A percentile compares a stretch with the other conserved stretches of the same genome.
phyloP scores from a whole-genome alignment of 2,329 filamentous ascomycete genomes.

The Fusarium lyarnte region DNA sequence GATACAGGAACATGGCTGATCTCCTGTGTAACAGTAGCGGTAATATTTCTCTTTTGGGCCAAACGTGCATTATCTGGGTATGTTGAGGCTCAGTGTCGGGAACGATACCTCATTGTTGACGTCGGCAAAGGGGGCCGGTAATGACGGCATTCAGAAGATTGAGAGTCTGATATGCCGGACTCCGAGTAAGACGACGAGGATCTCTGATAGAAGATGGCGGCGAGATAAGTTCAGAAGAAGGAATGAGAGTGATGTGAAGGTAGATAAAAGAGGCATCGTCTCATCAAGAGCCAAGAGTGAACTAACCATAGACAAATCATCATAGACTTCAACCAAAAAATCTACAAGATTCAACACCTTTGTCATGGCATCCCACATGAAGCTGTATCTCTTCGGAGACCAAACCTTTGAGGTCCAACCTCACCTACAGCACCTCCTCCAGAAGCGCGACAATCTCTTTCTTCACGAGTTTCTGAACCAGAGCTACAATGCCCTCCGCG shows the following conservation, averaged over 20 bases:
- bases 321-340: slow-evolving; percentile 19
- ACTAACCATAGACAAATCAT: slow-evolving; percentile 2
- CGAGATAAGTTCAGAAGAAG: not conserved
- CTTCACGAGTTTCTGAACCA: slow-evolving; percentile 32
- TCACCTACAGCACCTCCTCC: slow-evolving; percentile 20
- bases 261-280: slow-evolving; percentile 15
- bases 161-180: not conserved
- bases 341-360: slow-evolving; percentile 36
- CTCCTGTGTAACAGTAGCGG: not conserved
- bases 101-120: not conserved
- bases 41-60: not conserved
- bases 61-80: not conserved
- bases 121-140: not conserved
- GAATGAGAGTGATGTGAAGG: not conserved
- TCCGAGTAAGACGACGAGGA: not conserved
- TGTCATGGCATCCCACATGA: slow-evolving; percentile 17
- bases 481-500: slow-evolving; percentile 27
- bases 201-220: not conserved
- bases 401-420: slow-evolving; percentile 35
- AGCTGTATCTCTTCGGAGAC: slow-evolving; percentile 34
- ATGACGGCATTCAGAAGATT: not conserved
- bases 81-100: slow-evolving; percentile 15
- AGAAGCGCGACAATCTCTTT: slow-evolving; percentile 35
- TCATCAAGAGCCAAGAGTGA: not conserved
- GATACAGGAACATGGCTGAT: not conserved